Conservation (phyloP, 1,139 yeast genomes). For the Hyphopichia burtonii region DNA sequence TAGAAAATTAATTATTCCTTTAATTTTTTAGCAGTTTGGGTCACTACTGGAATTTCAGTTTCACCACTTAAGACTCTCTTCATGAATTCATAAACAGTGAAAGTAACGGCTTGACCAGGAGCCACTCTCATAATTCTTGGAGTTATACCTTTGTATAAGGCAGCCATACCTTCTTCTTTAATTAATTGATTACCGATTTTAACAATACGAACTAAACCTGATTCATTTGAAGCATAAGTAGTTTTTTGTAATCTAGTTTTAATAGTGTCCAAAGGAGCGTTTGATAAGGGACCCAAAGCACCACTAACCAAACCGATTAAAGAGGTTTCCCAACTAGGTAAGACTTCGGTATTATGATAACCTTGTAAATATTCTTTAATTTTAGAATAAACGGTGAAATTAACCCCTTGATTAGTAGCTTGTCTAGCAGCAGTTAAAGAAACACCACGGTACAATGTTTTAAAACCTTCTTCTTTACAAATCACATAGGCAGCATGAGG, state of each 20-base stretch:
- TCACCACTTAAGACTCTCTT: conserved; percentile 60
- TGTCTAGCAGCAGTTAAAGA: conserved; percentile 96
- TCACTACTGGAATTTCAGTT: conserved; percentile 16
- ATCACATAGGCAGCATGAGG: conserved; percentile 87
- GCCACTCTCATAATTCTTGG: conserved; percentile 99
- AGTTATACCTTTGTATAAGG: conserved; percentile 94
- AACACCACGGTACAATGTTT: conserved; percentile 91
- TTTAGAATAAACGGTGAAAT: conserved; percentile 92
- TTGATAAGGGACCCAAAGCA: conserved; percentile 96
- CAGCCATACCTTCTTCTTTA: conserved; percentile 84
- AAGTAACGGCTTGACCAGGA: conserved; percentile 98
- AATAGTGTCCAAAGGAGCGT: conserved; percentile 96
- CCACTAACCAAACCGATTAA: conserved; percentile 89
- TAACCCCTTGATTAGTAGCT: conserved; percentile 98
- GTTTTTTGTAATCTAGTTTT: conserved; percentile 96
- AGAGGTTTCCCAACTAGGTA: conserved; percentile 95
- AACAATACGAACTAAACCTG: conserved; percentile 72
- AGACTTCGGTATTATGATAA: conserved; percentile 59
- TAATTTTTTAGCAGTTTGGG: conserved; percentile 21
- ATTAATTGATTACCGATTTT: conserved; percentile 80
- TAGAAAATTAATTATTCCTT: conserved; percentile 7
- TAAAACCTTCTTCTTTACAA: conserved; percentile 86
- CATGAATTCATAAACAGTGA: conserved; percentile 91
- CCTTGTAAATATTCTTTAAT: conserved; percentile 70
- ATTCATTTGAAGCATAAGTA: conserved; percentile 66